Base-by-base conservation (phyloP, 2,329 filamentous ascomycete species). In the Fusarium anguioides region DNA sequence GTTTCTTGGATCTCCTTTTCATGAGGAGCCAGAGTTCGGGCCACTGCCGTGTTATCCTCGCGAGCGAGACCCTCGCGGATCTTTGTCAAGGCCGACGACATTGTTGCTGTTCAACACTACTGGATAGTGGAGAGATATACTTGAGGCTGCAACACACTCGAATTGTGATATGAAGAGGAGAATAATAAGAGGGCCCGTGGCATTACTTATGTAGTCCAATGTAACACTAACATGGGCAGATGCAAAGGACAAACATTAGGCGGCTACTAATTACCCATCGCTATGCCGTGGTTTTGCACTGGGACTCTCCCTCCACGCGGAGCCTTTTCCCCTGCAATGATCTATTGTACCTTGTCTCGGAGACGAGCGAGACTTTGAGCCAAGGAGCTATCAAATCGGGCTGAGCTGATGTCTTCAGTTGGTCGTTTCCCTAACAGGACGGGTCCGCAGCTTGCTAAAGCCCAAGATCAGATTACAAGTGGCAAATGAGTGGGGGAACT, bases 41-140 rank as follows among this genome's bases (percentile, higher is more conserved):
- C 27, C 20, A 66, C 61, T 8, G 56, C 37, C 18, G 64, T 60
- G 21, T 61, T 68, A 27, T 63, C 62, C 23, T 52, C 27, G 15
- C 60, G 53, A 27, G 49, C 44, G 26, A 51, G 49, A 35, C 49
- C 41, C 35, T 61, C 57, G 20, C 64, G 64, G 58, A 69, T 59
- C 63, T 69, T 69, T 58, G 57, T 37, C 29, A 69, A 40, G 59
- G 68, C 51, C 26, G 66, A 61, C 66, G 70, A 70, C 55, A 26
- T 48, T 48, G 40, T 33, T 56, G 46, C 29, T 51, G 37, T 37
- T 56, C 14, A 24, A 36, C 60, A 40, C 47, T 29, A 35, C 29
- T 35, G 17, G 35, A 29, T 39, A 66, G 39, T 55, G 36, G 17
- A 55, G 29, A 41, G 24, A 44, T 35, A 11, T 44, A 6, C 27